phyloP scores from a whole-genome alignment of 139 green algal species.

The Diplosphaera chodatii region DNA sequence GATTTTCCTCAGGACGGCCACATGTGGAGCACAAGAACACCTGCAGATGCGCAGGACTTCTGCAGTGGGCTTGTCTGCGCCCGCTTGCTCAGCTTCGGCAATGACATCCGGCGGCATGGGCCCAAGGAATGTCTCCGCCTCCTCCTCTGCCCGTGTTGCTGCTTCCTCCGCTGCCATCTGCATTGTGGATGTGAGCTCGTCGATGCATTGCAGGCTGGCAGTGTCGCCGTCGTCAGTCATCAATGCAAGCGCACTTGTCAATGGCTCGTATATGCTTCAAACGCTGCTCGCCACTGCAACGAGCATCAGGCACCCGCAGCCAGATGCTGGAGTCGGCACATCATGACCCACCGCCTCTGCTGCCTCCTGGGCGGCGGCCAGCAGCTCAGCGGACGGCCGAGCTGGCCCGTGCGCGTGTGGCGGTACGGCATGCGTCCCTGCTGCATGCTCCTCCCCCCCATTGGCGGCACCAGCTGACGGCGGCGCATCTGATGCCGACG shows the following conservation, averaged over 20 bases:
- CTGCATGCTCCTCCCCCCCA: too few species aligned
- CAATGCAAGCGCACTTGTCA: too few species aligned
- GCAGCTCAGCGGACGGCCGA: slow-evolving; percentile 45
- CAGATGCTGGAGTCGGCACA: too few species aligned
- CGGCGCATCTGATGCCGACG: too few species aligned
- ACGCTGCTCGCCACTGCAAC: too few species aligned
- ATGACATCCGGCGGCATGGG: slow-evolving; percentile 61
- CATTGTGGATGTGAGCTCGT: background rate
- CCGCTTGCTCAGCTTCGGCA: slow-evolving; percentile 41
- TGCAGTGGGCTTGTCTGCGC: slow-evolving; percentile 18
- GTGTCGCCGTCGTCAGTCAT: too few species aligned
- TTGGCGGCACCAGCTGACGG: too few species aligned
- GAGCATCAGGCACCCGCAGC: too few species aligned
- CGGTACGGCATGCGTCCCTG: too few species aligned
- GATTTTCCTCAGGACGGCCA: too few species aligned
- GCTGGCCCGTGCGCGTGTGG: slow-evolving; percentile 28
- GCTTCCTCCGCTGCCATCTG: slow-evolving; percentile 15
- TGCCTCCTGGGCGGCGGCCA: slow-evolving; percentile 43
- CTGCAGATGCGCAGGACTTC: slow-evolving; percentile 51
- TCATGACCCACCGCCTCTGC: slow-evolving; percentile 1
- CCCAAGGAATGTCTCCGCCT: slow-evolving; percentile 46
- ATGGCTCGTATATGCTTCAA: too few species aligned
- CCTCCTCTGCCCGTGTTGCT: slow-evolving; percentile 18
- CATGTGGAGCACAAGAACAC: background rate
- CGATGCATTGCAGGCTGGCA: too few species aligned